Conservation (phyloP, 2,329 filamentous ascomycete species). For the Trichoderma gracile region DNA sequence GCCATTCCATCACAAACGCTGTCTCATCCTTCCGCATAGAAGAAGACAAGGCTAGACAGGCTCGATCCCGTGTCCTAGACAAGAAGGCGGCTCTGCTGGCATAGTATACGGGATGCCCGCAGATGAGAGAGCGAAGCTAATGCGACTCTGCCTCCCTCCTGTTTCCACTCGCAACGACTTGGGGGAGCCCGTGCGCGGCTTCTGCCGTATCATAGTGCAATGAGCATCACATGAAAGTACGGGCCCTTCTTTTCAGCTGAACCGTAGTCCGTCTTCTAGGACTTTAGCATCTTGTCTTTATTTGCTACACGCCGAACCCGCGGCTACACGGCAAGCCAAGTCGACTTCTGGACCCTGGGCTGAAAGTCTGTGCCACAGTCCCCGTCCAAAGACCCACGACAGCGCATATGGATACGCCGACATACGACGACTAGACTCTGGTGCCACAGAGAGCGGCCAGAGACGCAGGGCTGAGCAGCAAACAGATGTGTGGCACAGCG, state of each 20-base stretch:
- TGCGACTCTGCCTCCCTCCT: neutral
- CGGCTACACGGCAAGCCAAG: neutral
- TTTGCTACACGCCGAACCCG: neutral
- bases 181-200: neutral
- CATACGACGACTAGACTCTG: neutral
- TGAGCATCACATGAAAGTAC: slow-evolving; percentile 12
- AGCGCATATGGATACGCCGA: neutral
- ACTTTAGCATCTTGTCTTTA: neutral
- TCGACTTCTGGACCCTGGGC: neutral
- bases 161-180: slow-evolving; percentile 4
- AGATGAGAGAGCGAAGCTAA: neutral
- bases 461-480: slow-evolving; percentile 16
- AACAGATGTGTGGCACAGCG: neutral
- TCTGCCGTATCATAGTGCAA: neutral
- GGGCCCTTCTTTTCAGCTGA: neutral
- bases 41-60: neutral
- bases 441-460: neutral
- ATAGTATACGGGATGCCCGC: slow-evolving; percentile 1
- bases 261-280: neutral
- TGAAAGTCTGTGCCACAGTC: neutral
- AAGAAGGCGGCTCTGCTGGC: slow-evolving; percentile 12
- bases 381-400: neutral
- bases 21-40: neutral
- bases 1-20: neutral
- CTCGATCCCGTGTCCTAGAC: neutral